Evolutionary conservation across 2,329 filamentous ascomycete genomes (phyloP).

Genomic region (Sporothrix pseudoabietina): DNA sequence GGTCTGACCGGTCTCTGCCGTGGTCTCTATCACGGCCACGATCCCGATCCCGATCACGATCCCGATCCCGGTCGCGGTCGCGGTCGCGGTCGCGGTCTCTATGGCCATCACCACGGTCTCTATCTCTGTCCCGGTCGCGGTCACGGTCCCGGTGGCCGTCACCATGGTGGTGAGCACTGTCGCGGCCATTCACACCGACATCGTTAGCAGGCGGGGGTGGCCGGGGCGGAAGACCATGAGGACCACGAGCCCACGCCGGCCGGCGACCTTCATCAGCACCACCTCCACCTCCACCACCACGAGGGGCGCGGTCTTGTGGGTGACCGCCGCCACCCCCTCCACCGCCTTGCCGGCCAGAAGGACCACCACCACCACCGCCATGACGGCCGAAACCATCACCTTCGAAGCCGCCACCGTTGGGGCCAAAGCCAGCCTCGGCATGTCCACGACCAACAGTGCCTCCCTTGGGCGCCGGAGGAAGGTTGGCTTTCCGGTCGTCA

Average conservation of each 20-base stretch:
- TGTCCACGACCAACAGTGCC: constrained; percentile 82
- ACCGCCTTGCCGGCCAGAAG: constrained; percentile 44
- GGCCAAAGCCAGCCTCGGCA: constrained; percentile 48
- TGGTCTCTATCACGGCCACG: constrained; percentile 32
- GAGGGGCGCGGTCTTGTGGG: constrained; percentile 31
- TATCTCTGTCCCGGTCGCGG: constrained; percentile 43
- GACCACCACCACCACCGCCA: constrained; percentile 45
- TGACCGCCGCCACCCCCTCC: background rate
- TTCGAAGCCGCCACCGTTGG: constrained; percentile 53
- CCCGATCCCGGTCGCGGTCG: too few relatives aligned
- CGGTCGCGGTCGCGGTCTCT: constrained; percentile 16
- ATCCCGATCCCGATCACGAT: constrained; percentile 4
- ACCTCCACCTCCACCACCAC: constrained; percentile 34
- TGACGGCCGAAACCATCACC: constrained; percentile 56
- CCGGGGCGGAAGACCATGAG: constrained; percentile 50
- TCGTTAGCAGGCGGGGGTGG: constrained; percentile 52
- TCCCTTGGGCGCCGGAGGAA: constrained; percentile 88
- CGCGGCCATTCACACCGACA: constrained; percentile 43
- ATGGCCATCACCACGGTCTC: constrained; percentile 27
- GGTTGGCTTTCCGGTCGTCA: constrained; percentile 77
- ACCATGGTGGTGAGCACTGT: constrained; percentile 46
- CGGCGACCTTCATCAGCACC: constrained; percentile 48
- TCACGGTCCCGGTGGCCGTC: constrained; percentile 47
- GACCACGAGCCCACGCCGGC: constrained; percentile 59
- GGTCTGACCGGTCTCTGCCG: constrained; percentile 6